phyloP scores from a whole-genome alignment of 805 yeast genomes.

The Candida berthetii region DNA sequence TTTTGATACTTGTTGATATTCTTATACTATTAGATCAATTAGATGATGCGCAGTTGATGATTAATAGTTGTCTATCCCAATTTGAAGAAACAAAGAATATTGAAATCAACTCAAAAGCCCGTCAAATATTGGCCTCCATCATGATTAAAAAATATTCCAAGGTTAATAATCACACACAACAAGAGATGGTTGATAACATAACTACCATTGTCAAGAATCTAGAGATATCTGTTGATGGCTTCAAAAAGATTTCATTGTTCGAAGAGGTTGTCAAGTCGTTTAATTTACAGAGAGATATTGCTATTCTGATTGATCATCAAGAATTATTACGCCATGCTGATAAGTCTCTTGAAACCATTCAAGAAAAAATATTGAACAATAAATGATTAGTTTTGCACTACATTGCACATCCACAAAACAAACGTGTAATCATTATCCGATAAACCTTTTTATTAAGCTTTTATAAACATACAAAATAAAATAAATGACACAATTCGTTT shows the following conservation, averaged over 20 bases:
- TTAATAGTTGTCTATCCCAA: constrained; percentile 37
- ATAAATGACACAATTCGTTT: constrained; percentile 26
- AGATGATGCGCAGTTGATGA: constrained; percentile 36
- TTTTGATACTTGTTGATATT: constrained; percentile 38
- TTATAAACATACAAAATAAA: background rate
- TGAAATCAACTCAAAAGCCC: constrained; percentile 32
- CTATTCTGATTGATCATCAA: constrained; percentile 23
- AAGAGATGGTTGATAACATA: constrained; percentile 1
- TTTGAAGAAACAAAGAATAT: constrained; percentile 33
- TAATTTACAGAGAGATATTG: constrained; percentile 28
- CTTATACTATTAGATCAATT: constrained; percentile 33
- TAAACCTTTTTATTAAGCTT: background rate
- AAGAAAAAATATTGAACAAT: constrained; percentile 12
- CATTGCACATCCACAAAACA: too few relatives aligned
- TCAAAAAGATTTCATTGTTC: constrained; percentile 30
- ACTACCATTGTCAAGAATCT: constrained; percentile 29
- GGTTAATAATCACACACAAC: background rate
- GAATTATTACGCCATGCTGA: constrained; percentile 26
- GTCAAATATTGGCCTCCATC: constrained; percentile 25
- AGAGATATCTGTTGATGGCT: constrained; percentile 38
- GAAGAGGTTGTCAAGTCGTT: constrained; percentile 34
- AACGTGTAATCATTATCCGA: background rate
- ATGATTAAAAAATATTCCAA: constrained; percentile 8
- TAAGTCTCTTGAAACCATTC: constrained; percentile 22
- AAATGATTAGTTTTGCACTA: too few relatives aligned